Base-by-base conservation (phyloP, 83 land plant genomes). In the Picea engelmannii region DNA sequence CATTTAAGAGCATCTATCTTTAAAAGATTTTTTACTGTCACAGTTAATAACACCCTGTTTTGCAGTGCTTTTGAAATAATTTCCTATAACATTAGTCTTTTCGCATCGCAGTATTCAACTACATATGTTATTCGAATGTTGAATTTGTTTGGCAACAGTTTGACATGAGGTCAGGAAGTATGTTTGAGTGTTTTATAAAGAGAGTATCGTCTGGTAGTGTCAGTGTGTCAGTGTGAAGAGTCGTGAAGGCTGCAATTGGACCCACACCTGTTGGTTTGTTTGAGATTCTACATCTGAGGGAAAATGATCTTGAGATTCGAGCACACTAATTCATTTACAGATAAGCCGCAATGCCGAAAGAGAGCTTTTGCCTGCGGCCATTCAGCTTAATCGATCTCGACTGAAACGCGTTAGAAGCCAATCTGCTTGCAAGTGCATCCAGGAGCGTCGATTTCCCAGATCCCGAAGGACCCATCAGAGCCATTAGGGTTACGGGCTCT, bases 91-190 rank as follows among this genome's bases (percentile, higher is more conserved):
- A 11, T 73, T 73, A 73, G 49, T 55, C 60, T 55, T 55, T 55
- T 55, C 60, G 21, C n/a, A 20, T 42, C 12, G 76, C 49, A 71
- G 76, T 71, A 38, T 44, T 74, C 77, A 74, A 31, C 77, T n/a
- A 74, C 52, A 47, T n/a, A 2, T 47, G 77, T 74, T 74, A 74
- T n/a, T 74, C 58, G 8, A 21, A 21, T 74, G 77, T 74, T 74
- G 59, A 74, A 74, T 74, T 74, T 74, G 16, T 49, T 74, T 74
- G 52, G 42, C 55, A 74, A 74, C 77, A 74, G 77, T 74, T 47
- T 21, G 42, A 15, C 23, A 47, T 74, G 77, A 74, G 52, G 20
- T 55, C 16, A 17, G 49, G 59, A 59, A 74, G 58, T 12, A 40
- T 74, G 21, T 74, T 74, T 47, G 49, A 74, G 58, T 74, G 8